Evolutionary conservation across 352 stramenopile species (phyloP).

Genomic region (Pythium apleroticum): DNA sequence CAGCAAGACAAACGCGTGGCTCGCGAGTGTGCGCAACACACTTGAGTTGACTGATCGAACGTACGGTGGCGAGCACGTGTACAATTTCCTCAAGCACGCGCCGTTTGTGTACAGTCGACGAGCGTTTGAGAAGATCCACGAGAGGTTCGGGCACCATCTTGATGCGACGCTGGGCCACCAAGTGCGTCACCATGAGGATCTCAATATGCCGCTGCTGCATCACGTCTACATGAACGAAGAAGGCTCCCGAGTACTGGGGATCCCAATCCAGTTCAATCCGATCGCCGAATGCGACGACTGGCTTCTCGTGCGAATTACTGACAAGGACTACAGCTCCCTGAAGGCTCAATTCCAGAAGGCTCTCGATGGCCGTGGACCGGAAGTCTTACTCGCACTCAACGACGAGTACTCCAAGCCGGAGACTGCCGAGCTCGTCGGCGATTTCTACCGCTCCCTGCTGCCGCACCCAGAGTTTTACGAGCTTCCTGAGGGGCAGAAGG

Average conservation of each 20-base stretch:
- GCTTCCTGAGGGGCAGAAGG: conserved; percentile 47
- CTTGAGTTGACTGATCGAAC: conserved; percentile 58
- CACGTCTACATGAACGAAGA: conserved; percentile 88
- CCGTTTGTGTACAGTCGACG: conserved; percentile 78
- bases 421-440: conserved; percentile 50
- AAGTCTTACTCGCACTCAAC: conserved; percentile 77
- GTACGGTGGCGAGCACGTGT: conserved; percentile 84
- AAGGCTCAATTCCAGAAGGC: conserved; percentile 35
- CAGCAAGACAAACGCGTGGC: conserved; percentile 66
- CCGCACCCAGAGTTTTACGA: conserved; percentile 55
- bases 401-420: conserved; percentile 65
- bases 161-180: conserved; percentile 60
- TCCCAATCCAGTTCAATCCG: conserved; percentile 72
- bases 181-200: conserved; percentile 61
- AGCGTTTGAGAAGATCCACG: conserved; percentile 75
- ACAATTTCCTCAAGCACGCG: conserved; percentile 87
- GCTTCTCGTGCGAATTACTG: conserved; percentile 70
- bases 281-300: conserved; percentile 75
- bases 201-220: conserved; percentile 83
- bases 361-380: conserved; percentile 47
- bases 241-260: conserved; percentile 47
- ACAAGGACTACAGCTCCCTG: conserved; percentile 41
- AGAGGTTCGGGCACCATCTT: conserved; percentile 57
- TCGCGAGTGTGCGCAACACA: conserved; percentile 79
- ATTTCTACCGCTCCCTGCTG: conserved; percentile 66